phyloP scores from a whole-genome alignment of 1,284 basidiomycete species.

The Meira nashicola region DNA sequence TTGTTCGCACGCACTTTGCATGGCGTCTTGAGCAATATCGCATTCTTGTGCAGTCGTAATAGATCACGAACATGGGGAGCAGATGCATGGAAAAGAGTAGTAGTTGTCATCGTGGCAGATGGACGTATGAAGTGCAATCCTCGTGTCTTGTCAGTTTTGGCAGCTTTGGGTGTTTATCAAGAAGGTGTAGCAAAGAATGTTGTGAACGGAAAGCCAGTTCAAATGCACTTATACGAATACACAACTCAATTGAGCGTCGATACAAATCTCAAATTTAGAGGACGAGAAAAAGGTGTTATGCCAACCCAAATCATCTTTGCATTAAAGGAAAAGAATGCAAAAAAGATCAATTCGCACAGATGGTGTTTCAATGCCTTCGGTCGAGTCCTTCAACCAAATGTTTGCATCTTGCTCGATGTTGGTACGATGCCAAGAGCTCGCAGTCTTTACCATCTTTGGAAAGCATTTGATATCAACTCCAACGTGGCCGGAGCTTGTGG shows the following conservation, averaged over 20 bases:
- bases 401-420: constrained; percentile 89
- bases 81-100: constrained; percentile 85
- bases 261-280: constrained; percentile 74
- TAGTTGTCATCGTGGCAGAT: constrained; percentile 17
- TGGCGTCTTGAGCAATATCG: constrained; percentile 51
- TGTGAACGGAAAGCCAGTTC: constrained; percentile 77
- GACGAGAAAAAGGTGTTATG: constrained; percentile 64
- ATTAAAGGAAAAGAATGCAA: constrained; percentile 85
- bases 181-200: constrained; percentile 87
- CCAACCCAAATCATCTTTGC: constrained; percentile 92
- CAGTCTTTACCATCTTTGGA: constrained; percentile 88
- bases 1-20: constrained; percentile 49
- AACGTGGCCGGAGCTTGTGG: constrained; percentile 94
- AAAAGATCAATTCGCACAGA: constrained; percentile 59
- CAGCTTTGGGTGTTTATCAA: constrained; percentile 78
- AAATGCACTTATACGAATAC: constrained; percentile 83
- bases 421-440: constrained; percentile 70
- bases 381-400: constrained; percentile 63
- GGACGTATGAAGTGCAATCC: constrained; percentile 18
- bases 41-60: constrained; percentile 71
- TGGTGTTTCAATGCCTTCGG: constrained; percentile 56
- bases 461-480: constrained; percentile 90
- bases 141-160: constrained; percentile 49
- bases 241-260: constrained; percentile 68
- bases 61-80: constrained; percentile 89